Evolutionary conservation across 139 green algal genomes (phyloP).

Genomic region (Chlorella sp.): DNA sequence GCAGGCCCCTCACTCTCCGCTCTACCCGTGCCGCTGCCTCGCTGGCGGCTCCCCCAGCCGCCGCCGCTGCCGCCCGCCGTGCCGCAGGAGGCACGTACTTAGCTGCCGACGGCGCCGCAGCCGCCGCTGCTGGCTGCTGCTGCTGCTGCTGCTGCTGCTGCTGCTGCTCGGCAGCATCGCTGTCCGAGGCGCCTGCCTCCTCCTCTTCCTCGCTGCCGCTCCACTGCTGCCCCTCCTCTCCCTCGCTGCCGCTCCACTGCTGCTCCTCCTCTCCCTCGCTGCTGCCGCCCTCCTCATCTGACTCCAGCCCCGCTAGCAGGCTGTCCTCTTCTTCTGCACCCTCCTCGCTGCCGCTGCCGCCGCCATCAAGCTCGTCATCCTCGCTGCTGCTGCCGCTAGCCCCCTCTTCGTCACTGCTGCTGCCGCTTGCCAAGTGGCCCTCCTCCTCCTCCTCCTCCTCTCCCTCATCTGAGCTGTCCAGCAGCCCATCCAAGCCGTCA

Average conservation of each 20-base stretch:
- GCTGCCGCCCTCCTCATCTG: not conserved
- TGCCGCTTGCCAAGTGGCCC: not conserved
- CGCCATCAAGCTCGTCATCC: not conserved
- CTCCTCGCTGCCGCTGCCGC: not conserved
- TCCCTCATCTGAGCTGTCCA: not conserved
- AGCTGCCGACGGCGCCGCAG: not conserved
- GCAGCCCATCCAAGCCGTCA: not conserved
- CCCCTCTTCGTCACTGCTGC: not conserved
- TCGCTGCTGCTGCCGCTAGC: not conserved
- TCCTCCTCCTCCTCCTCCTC: not conserved
- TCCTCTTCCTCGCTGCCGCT: conserved; percentile 19
- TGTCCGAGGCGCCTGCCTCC: not conserved
- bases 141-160: conserved; percentile 34
- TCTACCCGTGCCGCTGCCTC: conserved; percentile 43
- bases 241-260: too few species aligned
- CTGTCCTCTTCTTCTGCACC: not conserved
- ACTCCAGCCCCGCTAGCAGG: not conserved
- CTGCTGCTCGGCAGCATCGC: not conserved
- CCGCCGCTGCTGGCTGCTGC: not conserved
- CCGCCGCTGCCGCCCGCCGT: conserved; percentile 42
- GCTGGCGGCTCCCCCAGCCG: not conserved
- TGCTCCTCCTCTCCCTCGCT: not conserved
- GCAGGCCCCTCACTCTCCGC: conserved; percentile 71
- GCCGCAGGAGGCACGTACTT: conserved; percentile 74
- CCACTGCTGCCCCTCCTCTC: not conserved